Evolutionary conservation across 257 asterid species (phyloP), one percentile per base, ranked within the genome.

Genomic region (Solanum dulcamara): DNA sequence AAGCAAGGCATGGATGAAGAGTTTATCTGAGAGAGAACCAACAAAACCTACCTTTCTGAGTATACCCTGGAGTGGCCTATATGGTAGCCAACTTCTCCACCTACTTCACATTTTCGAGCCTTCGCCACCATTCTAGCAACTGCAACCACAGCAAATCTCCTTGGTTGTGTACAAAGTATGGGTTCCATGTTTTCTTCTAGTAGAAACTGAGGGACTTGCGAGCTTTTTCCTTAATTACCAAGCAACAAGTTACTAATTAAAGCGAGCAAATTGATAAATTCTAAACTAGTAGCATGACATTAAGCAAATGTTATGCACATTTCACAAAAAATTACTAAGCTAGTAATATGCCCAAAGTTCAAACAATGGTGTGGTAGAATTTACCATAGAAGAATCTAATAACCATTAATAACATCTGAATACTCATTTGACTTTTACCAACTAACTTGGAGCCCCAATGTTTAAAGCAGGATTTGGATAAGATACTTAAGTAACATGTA

Each of bases 61-160:
- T 87, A 94, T 85, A 90, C 97, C 89, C 92, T 90, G 62, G 98
- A 95, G 86, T 96, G 99, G 81, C 99, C 99, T 66, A 96, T 96
- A 88, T 96, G 99, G 90, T 92, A 96, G 86, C 99, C 99, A 84
- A 96, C 92, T 88, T 96, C 99, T 86, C 88, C 97, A 40, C 99
- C 99, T 38, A 96, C 93, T 92, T 95, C 97, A 83, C 97, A 92
- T 37, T 92, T 95, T 79, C 97, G 95, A 88, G 97, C 92, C 87
- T 85, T 89, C 50, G 99, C 98, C 66, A 96, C 99, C 98, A 94
- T 95, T 85, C 92, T 89, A 59, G 99, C 98, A 81, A 96, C 98
- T 86, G 98, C 97, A 79, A 95, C 98, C 87, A 96, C 99, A 81
- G 99, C 99, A 90, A 96, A 96, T 90, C 99, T 96, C 89, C 99